Evolutionary conservation across 2,329 filamentous ascomycete genomes (phyloP), one percentile per base, ranked within the genome.

Genomic region (Talaromyces sp.): DNA sequence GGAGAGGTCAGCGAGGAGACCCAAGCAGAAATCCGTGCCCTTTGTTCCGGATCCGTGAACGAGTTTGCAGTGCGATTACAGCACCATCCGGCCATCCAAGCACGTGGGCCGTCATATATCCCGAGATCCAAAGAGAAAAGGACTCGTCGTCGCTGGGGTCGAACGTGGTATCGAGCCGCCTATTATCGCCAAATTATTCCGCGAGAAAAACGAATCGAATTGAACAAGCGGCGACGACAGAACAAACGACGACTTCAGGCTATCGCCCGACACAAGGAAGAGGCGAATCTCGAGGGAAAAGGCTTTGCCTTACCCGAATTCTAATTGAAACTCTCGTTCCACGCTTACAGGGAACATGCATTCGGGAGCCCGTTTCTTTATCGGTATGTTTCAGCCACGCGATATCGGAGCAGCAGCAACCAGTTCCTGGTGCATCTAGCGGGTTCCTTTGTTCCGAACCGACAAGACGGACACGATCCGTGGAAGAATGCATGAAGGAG

Each of bases 61-160:
- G 54, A 66, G 37, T 68, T 62, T 54, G 72, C 72, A 16, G 49
- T 64, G 19, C 58, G 55, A 39, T 50, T 75, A 29, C 64, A 60
- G 47, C 62, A 64, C 49, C 68, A 74, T 55, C 65, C 67, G 2
- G 58, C 54, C 7, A 58, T 72, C 56, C 20, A 47, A 36, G 17
- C 6, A 35, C 11, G 5, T 11, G 14, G n/a, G 4, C 32, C 24
- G 24, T 9, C 4, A 27, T 9, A 35, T 6, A 35, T 9, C 16
- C n/a, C 16, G 3, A 9, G 5, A 17, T 10, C 35, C 4, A 37
- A 37, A n/a, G 30, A 19, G 19, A 17, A n/a, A 44, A 32, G 20
- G 29, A n/a, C n/a, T 27, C 10, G 42, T 32, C 10, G 19, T 22
- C 45, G 43, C 8, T 35, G 33, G n/a, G 43, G 43, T 36, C 43